Conservation (phyloP, 2,329 filamentous ascomycete species). For the Ophiostoma himal-ulmi region DNA sequence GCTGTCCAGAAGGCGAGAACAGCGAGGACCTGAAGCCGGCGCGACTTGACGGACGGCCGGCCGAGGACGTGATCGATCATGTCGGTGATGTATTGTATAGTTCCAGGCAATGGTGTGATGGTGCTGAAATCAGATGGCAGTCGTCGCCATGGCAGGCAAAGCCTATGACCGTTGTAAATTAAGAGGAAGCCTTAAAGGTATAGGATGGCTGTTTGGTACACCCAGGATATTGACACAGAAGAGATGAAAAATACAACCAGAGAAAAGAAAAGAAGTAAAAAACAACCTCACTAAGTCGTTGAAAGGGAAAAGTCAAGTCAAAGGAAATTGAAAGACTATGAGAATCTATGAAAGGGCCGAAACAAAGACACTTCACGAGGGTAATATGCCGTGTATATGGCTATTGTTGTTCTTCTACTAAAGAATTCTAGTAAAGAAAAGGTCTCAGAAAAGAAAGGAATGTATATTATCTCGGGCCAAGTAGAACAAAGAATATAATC, state of each 20-base stretch:
- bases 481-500: background rate
- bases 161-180: background rate
- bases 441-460: background rate
- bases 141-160: background rate
- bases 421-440: background rate
- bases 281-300: background rate
- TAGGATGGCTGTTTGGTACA: background rate
- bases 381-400: background rate
- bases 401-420: background rate
- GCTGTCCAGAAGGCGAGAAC: slow-evolving; percentile 88
- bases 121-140: background rate
- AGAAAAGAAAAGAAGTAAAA: background rate
- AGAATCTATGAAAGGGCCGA: background rate
- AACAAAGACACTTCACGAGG: slow-evolving; percentile 4
- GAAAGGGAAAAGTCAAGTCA: background rate
- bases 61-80: slow-evolving; percentile 87
- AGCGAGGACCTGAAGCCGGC: slow-evolving; percentile 84
- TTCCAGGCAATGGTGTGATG: background rate
- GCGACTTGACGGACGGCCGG: slow-evolving; percentile 82
- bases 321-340: background rate
- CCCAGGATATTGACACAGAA: too few relatives aligned
- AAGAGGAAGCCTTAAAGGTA: background rate
- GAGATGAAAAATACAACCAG: too few relatives aligned
- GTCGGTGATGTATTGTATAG: slow-evolving; percentile 19
- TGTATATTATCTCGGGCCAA: too few relatives aligned